Evolutionary conservation across 495 filamentous ascomycete genomes (phyloP).

Genomic region (Hyphodiscus hymeniophilus): DNA sequence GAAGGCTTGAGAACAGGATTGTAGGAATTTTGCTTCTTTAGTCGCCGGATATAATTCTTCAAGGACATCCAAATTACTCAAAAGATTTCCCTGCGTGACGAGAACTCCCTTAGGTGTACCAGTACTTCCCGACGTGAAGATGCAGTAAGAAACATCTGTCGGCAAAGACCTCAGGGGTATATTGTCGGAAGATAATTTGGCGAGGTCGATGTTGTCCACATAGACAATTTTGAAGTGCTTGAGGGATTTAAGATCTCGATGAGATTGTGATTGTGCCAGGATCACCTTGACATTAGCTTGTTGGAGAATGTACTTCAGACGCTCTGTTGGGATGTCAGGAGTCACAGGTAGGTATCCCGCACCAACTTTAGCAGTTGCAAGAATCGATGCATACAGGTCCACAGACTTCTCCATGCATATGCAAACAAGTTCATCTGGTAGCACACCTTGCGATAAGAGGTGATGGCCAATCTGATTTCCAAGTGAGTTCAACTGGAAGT

Average conservation of each 20-base stretch:
- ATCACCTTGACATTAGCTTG: slow-evolving; percentile 37
- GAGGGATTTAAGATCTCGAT: slow-evolving; percentile 4
- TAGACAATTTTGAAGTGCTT: slow-evolving; percentile 9
- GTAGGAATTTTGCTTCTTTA: slow-evolving; percentile 46
- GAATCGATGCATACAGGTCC: slow-evolving; percentile 57
- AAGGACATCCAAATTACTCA: slow-evolving; percentile 57
- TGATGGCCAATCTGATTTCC: slow-evolving; percentile 58
- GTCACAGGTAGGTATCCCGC: slow-evolving; percentile 67
- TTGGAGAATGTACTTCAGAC: slow-evolving; percentile 45
- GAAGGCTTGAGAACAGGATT: slow-evolving; percentile 67
- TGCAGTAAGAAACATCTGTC: slow-evolving; percentile 30
- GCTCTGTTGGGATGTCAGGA: slow-evolving; percentile 49
- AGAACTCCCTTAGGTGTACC: slow-evolving; percentile 63
- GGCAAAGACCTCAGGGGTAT: slow-evolving; percentile 7
- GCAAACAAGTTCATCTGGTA: slow-evolving; percentile 47
- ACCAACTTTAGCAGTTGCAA: slow-evolving; percentile 64
- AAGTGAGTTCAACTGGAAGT: slow-evolving; percentile 48
- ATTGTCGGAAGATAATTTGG: slow-evolving; percentile 18
- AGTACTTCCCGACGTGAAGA: slow-evolving; percentile 33
- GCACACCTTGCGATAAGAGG: slow-evolving; percentile 37
- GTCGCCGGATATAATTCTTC: slow-evolving; percentile 47
- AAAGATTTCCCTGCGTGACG: slow-evolving; percentile 58
- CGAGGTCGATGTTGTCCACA: slow-evolving; percentile 14
- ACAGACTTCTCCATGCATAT: slow-evolving; percentile 65
- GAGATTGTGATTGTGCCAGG: slow-evolving; percentile 18